Base-by-base conservation (phyloP, 768 basidiomycete species). In the Kwoniella heveanensis region DNA sequence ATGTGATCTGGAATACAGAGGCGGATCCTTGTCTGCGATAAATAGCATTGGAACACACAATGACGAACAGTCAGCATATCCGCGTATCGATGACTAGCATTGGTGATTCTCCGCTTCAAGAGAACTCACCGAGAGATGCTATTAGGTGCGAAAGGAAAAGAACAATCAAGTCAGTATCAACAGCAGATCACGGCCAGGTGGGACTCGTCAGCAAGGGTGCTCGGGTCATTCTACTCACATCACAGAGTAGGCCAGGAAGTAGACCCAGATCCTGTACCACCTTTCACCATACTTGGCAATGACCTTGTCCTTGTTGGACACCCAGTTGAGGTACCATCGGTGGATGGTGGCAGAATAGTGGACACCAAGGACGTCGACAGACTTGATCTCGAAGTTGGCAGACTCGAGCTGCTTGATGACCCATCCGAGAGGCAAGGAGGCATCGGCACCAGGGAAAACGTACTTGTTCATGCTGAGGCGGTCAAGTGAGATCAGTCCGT, bases 261-360 rank as follows among this genome's bases (percentile, higher is more conserved):
- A 98, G 3, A 87, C 87, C 96, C 96, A 99, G 76, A 91, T 86
- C 70, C 95, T 85, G 83, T 89, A 98, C 92, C 91, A 92, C 66
- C 83, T 85, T 30, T 94, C 91, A 57, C 95, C 95, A 77, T 99
- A 99, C 80, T 88, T 89, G 60, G 83, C 91, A 39, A 90, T 67
- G 54, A 96, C 88, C 80, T 90, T 88, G 49, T 93, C 92, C 83
- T 89, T 89, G 85, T 99, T 97, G 62, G 83, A 83, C 47, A 95
- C 80, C 96, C 96, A 99, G 86, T 97, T 98, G 79, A 90, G 86
- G 85, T 97, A 97, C 95, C 95, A 98, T 62, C 86, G 84, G 75
- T 80, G 76, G 32, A 81, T 62, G 17, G 92, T 95, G 0, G 93
- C 92, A 19, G 90, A 90, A 82, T 97, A 96, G 81, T 99, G 96